These are phyloP conservation scores for Parmales sp. DNA, from an alignment of 108 stramenopile genomes.

Conservation along the genomic window DNA sequence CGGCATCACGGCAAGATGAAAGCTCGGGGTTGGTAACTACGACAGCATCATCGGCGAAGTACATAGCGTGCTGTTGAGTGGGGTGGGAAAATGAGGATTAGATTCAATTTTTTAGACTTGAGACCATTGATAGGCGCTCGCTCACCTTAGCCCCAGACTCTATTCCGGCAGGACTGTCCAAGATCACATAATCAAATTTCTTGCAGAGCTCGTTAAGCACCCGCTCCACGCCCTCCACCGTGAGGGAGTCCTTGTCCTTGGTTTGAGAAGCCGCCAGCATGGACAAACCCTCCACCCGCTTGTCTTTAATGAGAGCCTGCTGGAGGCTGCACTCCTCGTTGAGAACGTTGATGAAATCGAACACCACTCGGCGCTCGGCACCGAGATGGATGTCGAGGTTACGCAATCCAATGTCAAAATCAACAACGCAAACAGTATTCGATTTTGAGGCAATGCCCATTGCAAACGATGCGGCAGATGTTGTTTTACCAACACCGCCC, in stretches of 20 bases:
- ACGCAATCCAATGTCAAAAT: constrained; percentile 56
- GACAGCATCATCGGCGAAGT: constrained; percentile 57
- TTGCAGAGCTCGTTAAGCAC: constrained; percentile 32
- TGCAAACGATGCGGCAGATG: constrained; percentile 33
- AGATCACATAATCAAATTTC: constrained; percentile 46
- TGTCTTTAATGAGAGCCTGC: constrained; percentile 51
- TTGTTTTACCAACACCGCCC: constrained; percentile 61
- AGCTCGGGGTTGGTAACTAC: constrained; percentile 58
- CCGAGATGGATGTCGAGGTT: constrained; percentile 59
- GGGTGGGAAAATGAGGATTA: no score
- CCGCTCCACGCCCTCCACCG: constrained; percentile 46
- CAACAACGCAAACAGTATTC: constrained; percentile 36
- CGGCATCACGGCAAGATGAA: constrained; percentile 45
- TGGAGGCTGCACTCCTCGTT: constrained; percentile 40
- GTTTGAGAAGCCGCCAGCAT: constrained; percentile 59
- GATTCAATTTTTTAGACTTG: no score
- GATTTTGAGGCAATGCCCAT: not conserved
- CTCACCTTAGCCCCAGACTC: constrained; percentile 39
- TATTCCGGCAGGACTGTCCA: constrained; percentile 54
- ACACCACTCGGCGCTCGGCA: constrained; percentile 50
- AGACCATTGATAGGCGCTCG: not conserved
- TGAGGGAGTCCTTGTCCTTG: constrained; percentile 49
- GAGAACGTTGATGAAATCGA: constrained; percentile 55
- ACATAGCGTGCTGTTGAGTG: constrained; percentile 42
- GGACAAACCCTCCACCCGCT: constrained; percentile 27